Percentiles rank a stretch among this genome's conserved stretches.
Evolutionary conservation across 805 yeast genomes (phyloP).

Genomic region (Candida endomychidarum): DNA sequence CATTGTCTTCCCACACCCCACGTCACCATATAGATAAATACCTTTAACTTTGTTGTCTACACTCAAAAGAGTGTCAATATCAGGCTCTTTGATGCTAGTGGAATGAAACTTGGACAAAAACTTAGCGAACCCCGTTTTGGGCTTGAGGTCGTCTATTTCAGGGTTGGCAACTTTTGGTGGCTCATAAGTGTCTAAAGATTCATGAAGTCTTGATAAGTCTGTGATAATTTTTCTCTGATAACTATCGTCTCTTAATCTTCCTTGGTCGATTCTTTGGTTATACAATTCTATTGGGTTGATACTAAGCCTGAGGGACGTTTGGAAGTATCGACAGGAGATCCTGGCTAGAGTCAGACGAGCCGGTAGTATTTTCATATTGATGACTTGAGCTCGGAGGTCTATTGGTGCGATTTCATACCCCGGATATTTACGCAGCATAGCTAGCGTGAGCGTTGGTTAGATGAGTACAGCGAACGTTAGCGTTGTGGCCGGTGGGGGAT

Average conservation of each 20-base stretch:
- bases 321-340: no score
- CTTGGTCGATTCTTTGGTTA: conserved; percentile 46
- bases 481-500: no score
- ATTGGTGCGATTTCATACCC: no score
- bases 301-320: no score
- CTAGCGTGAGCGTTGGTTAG: no score
- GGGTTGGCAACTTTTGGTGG: conserved; percentile 66
- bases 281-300: conserved; percentile 44
- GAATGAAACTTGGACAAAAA: conserved; percentile 22
- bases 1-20: conserved; percentile 99
- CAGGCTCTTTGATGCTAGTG: conserved; percentile 11
- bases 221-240: conserved; percentile 76
- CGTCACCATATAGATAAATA: conserved; percentile 92
- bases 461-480: no score
- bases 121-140: conserved; percentile 45
- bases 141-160: conserved; percentile 48
- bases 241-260: conserved; percentile 65
- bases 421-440: no score
- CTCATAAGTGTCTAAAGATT: conserved; percentile 49
- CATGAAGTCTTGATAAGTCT: conserved; percentile 59
- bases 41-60: conserved; percentile 60
- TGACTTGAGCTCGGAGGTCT: no score
- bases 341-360: no score
- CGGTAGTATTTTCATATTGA: conserved; percentile 1
- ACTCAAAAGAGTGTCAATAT: conserved; percentile 12